phyloP scores from a whole-genome alignment of 2,329 filamentous ascomycete genomes.

The Madurella fahalii region DNA sequence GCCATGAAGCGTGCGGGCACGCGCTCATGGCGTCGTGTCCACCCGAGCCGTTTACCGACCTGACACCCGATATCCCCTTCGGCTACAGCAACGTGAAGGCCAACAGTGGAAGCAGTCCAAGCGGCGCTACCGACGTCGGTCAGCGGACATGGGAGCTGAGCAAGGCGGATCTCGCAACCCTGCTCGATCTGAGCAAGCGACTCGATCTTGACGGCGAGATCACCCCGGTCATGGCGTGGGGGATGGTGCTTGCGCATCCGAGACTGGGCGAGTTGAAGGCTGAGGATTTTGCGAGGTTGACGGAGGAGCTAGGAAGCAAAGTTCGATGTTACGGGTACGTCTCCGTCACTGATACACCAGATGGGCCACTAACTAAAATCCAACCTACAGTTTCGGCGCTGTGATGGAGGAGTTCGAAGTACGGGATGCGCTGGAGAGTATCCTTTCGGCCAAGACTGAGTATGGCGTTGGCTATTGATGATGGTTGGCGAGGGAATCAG shows the following conservation, averaged over 20 bases:
- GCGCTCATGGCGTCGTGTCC: constrained; percentile 91
- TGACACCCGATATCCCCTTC: constrained; percentile 50
- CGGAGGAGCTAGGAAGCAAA: constrained; percentile 71
- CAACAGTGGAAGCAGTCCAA: constrained; percentile 20
- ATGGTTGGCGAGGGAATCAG: neutral
- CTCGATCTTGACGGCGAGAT: constrained; percentile 85
- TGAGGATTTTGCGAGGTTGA: constrained; percentile 67
- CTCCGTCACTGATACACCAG: too few relatives aligned
- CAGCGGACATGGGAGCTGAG: constrained; percentile 77
- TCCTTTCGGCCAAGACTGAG: constrained; percentile 58
- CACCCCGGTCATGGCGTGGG: constrained; percentile 94
- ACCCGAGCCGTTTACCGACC: constrained; percentile 56
- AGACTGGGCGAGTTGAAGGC: constrained; percentile 61
- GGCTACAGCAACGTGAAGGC: constrained; percentile 31
- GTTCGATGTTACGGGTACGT: constrained; percentile 88
- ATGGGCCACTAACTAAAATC: too few relatives aligned
- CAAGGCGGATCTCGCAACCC: constrained; percentile 70
- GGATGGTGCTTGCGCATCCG: constrained; percentile 70
- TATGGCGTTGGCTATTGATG: constrained; percentile 18
- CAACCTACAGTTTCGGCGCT: constrained; percentile 52
- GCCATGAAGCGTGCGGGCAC: constrained; percentile 72
- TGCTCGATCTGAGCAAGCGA: constrained; percentile 78
- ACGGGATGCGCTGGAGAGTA: constrained; percentile 69
- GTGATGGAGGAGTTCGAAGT: constrained; percentile 67
- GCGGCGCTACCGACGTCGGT: constrained; percentile 38